Base-by-base conservation (phyloP, 75 land plant genomes). In the Picea glauca region DNA sequence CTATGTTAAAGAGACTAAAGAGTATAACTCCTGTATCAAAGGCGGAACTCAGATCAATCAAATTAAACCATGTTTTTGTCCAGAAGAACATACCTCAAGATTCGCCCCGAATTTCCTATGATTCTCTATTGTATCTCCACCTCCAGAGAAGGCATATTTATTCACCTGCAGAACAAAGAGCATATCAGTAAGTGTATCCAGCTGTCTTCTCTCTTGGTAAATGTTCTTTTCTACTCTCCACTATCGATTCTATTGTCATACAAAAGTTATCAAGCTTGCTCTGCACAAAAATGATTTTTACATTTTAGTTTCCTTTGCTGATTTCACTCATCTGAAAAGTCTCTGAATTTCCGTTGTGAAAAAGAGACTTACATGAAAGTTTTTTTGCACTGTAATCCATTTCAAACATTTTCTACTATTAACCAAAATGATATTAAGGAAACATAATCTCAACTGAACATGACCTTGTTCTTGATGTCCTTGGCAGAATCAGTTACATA, bases 121-220 rank as follows among this genome's bases (percentile, higher is more conserved):
- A n/a, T 84, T 80, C 62, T 94, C 99, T 58, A 85, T 82, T 20
- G 93, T 88, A 73, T 95, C 99, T 83, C 89, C 89, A 26, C 99
- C 99, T 82, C 99, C 98, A 81, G 94, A 92, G 67, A 94, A 92
- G 7, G 99, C 97, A 90, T 92, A 90, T 74, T 78, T 90, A 74
- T 90, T 92, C 31, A 96, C 82, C 99, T 96, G 83, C 60, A 82
- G 54, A 57, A 18, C 32, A 75, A 57, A 58, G 17, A 17, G 13
- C 43, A 70, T 18, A 43, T 40, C 23, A 40, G 23, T 70, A 15
- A 26, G 20, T 7, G 5, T 14, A 33, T 78, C 9, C 63, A 35
- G 9, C 40, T 62, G 15, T 43, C 20, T 54, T 76, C 23, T 79
- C 23, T 26, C 46, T 72, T 20, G 43, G 12, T 70, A 43, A 50